Conservation (phyloP, 139 green algal species). For the Axilococcus clingmanii region DNA sequence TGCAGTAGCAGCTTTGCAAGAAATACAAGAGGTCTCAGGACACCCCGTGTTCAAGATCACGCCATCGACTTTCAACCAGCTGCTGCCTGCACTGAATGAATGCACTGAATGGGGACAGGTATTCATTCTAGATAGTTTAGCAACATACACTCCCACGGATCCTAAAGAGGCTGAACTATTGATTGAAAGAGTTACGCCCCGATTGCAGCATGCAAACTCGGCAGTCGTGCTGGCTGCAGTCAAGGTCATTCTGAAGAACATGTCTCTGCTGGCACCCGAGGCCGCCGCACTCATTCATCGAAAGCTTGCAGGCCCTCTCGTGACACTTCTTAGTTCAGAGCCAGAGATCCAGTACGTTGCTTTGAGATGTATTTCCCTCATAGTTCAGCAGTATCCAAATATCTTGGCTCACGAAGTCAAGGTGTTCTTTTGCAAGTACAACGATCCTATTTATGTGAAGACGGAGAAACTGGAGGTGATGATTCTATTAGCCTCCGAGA, state of each 20-base stretch:
- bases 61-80: constrained; percentile 74
- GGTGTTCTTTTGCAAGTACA: constrained; percentile 99
- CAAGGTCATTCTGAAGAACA: constrained; percentile 67
- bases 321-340: constrained; percentile 91
- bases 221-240: constrained; percentile 94
- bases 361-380: constrained; percentile 94
- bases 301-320: constrained; percentile 94
- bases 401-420: constrained; percentile 86
- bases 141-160: constrained; percentile 58
- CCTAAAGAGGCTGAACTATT: constrained; percentile 78
- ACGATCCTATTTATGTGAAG: constrained; percentile 98
- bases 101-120: constrained; percentile 99
- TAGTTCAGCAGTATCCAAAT: constrained; percentile 76
- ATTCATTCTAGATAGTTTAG: constrained; percentile 92
- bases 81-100: constrained; percentile 95
- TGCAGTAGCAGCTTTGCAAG: constrained; percentile 84
- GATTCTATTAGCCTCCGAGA: constrained; percentile 79
- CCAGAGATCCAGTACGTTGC: constrained; percentile 97
- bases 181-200: constrained; percentile 87
- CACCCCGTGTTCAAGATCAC: constrained; percentile 68
- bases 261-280: constrained; percentile 30
- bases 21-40: constrained; percentile 72
- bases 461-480: constrained; percentile 99
- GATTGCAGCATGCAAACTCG: constrained; percentile 97
- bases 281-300: constrained; percentile 54